Percentiles rank a stretch among this genome's conserved stretches.
phyloP scores from a whole-genome alignment of 169 alveolate species.

The Plasmodium blacklocki region DNA sequence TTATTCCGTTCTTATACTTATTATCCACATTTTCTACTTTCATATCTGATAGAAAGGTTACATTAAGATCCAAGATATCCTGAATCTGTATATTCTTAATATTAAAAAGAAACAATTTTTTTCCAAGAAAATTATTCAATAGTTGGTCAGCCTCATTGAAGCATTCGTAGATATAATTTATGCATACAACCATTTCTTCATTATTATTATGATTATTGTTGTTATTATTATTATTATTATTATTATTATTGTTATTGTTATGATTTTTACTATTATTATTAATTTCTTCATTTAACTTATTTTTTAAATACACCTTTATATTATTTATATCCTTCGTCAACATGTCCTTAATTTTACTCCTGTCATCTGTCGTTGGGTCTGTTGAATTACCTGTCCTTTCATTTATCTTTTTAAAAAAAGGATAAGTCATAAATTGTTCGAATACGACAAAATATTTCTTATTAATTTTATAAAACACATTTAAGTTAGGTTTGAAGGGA shows the following conservation, averaged over 20 bases:
- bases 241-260: no score
- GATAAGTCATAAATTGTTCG: constrained; percentile 15
- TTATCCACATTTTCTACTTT: not conserved
- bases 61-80: constrained; percentile 36
- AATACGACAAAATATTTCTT: constrained; percentile 22
- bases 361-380: not conserved
- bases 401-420: constrained; percentile 1
- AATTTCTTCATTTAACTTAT: not conserved
- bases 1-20: not conserved
- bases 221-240: no score
- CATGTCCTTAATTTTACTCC: not conserved
- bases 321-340: constrained; percentile 7
- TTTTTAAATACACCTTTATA: constrained; percentile 13
- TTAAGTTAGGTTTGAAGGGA: constrained; percentile 39
- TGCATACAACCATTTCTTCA: not conserved
- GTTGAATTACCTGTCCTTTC: no score
- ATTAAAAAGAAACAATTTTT: constrained; percentile 52
- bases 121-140: constrained; percentile 2
- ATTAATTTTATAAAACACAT: constrained; percentile 42
- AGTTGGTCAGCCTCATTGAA: constrained; percentile 42
- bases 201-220: no score
- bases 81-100: constrained; percentile 49
- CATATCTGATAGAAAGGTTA: not conserved
- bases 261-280: not conserved
- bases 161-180: constrained; percentile 14